A percentile compares a stretch with the other conserved stretches of the same genome.
These are phyloP conservation scores for Hamamelis virginiana DNA, from an alignment of 164 flowering plant species.

Conservation along the genomic window DNA sequence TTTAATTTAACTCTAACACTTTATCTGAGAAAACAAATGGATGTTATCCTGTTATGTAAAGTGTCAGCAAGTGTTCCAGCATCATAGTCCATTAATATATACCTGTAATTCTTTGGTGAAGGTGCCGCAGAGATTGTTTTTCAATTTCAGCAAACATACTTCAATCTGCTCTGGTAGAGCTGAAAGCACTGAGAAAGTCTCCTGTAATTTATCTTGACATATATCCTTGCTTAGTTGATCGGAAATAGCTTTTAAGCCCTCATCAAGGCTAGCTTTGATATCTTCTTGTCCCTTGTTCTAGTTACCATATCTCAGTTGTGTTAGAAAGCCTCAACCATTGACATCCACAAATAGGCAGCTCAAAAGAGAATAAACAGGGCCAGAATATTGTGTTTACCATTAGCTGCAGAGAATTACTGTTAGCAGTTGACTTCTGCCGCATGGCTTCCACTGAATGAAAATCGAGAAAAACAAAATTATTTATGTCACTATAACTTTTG, in stretches of 20 bases:
- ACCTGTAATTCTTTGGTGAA: slow-evolving; percentile 65
- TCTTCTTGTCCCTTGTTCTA: slow-evolving; percentile 79
- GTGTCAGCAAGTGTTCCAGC: background rate
- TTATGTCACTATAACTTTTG: background rate
- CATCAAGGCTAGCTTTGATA: slow-evolving; percentile 54
- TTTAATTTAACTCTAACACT: background rate
- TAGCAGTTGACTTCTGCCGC: slow-evolving; percentile 57
- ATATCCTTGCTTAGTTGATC: slow-evolving; percentile 44
- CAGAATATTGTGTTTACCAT: slow-evolving; percentile 47
- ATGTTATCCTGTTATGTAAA: background rate
- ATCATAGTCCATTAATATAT: slow-evolving; percentile 2
- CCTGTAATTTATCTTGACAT: slow-evolving; percentile 41
- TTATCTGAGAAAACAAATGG: background rate
- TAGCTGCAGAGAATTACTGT: slow-evolving; percentile 59
- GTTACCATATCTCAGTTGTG: slow-evolving; percentile 13
- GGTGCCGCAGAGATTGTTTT: slow-evolving; percentile 35
- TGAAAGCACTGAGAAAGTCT: slow-evolving; percentile 37
- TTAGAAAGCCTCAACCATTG: too few species aligned
- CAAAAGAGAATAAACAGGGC: slow-evolving; percentile 6
- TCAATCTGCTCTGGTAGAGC: slow-evolving; percentile 57
- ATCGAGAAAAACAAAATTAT: slow-evolving; percentile 6
- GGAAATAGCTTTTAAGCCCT: slow-evolving; percentile 49
- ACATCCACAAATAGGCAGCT: background rate
- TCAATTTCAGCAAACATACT: slow-evolving; percentile 38
- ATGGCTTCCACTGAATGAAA: slow-evolving; percentile 62